Base-by-base conservation (phyloP, 805 yeast genomes). In the Ogataea thermomethanolica region DNA sequence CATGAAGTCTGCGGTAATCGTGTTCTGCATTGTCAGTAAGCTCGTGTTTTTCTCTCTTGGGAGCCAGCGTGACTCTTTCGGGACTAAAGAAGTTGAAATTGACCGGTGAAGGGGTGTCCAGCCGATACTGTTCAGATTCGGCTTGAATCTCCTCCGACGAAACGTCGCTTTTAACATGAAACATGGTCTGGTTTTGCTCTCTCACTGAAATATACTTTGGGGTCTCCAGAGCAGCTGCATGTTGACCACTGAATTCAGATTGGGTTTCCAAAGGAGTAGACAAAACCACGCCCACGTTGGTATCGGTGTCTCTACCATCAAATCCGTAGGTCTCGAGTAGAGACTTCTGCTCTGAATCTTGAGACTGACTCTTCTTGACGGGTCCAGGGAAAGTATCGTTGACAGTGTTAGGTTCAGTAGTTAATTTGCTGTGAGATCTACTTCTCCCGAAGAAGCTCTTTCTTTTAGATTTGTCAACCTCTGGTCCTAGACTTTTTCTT, bases 1-100 rank as follows among this genome's bases (percentile, higher is more conserved):
- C 59, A 43, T 67, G 70, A 8, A 62, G 40, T 21, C 41, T 58
- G 29, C 41, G 42, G 22, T 59, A 49, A 25, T 45, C 41, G n/a
- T 37, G 30, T n/a, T 37, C 41, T 6, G 32, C 13, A 12, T 31
- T 37, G 23, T 20, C 29, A 9, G 20, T 24, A 21, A 32, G 20
- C 14, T 25, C 39, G 37, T 24, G 22, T 11, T 10, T n/a, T 22
- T 27, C 37, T 38, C 37, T 35, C 11, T n/a, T 30, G 6, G 47
- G 43, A 8, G 43, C 39, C 25, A 43, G 26, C 4, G 46, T 34
- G 12, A 30, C 32, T 14, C 24, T 29, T 24, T 29, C 35, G 10
- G 41, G 38, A 29, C 33, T 33, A n/a, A 12, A 30, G 14, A 27
- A 35, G 28, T 21, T 35, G 28, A 24, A 11, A 3, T 35, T 42